Base-by-base conservation (phyloP, 805 yeast genomes). In the Myxozyma neglecta region DNA sequence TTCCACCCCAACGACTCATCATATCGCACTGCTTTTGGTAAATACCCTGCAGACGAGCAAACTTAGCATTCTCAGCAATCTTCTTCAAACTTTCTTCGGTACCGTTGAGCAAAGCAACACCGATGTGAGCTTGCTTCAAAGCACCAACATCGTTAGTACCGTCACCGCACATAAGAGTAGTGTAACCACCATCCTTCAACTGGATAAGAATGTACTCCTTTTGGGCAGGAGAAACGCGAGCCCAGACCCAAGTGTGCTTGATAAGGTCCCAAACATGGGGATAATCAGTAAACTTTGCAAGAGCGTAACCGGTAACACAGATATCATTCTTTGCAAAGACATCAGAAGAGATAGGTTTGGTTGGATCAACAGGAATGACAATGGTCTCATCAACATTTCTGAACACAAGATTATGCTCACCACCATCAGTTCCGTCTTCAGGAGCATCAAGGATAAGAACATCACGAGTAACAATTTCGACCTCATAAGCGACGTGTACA, bases 81-180 rank as follows among this genome's bases (percentile, higher is more conserved):
- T 91, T 90, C 77, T 88, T 88, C 85, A 94, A 80, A 51, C 96
- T 88, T 57, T 90, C 97, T 72, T 89, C 96, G 59, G 99, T 92
- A 77, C 98, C 99, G 72, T 94, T 94, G 74, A 94, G 82, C 69
- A 94, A 80, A n/a, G 99, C 99, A 73, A 94, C 89, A 80, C 99
- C 99, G 72, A 94, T 88, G 72, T 94, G 96, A 1, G 99, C 98
- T 79, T 94, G 98, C 76, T 94, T 94, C 77, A 94, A 83, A 57
- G 99, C 99, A 76, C 99, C 99, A 54, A 94, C 99, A 80, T 94
- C 99, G 73, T 94, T 94, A n/a, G 99, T 94, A 77, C 99, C 99
- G 77, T 94, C 99, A 81, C 99, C 99, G 77, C 99, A 94, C 99
- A 94, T 94, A 70, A 94, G 82, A 29, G 98, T 94, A 72, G 85